phyloP scores from a whole-genome alignment of 2,329 filamentous ascomycete species.

The Aspergillus sp. region DNA sequence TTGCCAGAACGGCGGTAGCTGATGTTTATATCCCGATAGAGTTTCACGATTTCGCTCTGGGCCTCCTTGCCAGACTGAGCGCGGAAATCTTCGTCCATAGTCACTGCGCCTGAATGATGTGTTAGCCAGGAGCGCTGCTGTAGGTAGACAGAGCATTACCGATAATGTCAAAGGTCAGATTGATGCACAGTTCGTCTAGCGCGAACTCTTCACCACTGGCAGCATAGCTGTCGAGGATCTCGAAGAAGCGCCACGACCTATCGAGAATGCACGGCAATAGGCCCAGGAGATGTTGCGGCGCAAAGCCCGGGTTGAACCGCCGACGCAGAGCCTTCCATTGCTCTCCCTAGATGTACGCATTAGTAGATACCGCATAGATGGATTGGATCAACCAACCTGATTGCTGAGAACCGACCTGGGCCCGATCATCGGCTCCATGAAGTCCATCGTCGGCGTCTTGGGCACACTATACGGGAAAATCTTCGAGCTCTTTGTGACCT shows the following conservation, averaged over 20 bases:
- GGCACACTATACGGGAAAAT: constrained; percentile 10
- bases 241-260: constrained; percentile 14
- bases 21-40: constrained; percentile 13
- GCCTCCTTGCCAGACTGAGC: constrained; percentile 9
- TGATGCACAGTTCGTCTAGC: constrained; percentile 16
- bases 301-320: constrained; percentile 24
- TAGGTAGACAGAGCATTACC: constrained; percentile 7
- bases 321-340: constrained; percentile 21
- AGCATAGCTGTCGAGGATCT: constrained; percentile 13
- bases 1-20: constrained; percentile 3
- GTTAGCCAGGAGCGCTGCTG: neutral
- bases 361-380: neutral
- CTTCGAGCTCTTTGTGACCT: constrained; percentile 7
- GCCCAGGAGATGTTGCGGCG: constrained; percentile 16
- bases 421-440: constrained; percentile 4
- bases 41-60: constrained; percentile 13
- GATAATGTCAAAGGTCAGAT: constrained; percentile 26
- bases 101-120: constrained; percentile 7
- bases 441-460: constrained; percentile 5
- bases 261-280: constrained; percentile 20
- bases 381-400: constrained; percentile 1
- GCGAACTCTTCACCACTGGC: constrained; percentile 12
- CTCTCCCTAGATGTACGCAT: constrained; percentile 8
- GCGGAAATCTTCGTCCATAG: constrained; percentile 14
- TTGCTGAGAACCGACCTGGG: constrained; percentile 4